Evolutionary conservation across 352 stramenopile genomes (phyloP), one percentile per base, ranked within the genome.

Genomic region (Phytophthora sojae): DNA sequence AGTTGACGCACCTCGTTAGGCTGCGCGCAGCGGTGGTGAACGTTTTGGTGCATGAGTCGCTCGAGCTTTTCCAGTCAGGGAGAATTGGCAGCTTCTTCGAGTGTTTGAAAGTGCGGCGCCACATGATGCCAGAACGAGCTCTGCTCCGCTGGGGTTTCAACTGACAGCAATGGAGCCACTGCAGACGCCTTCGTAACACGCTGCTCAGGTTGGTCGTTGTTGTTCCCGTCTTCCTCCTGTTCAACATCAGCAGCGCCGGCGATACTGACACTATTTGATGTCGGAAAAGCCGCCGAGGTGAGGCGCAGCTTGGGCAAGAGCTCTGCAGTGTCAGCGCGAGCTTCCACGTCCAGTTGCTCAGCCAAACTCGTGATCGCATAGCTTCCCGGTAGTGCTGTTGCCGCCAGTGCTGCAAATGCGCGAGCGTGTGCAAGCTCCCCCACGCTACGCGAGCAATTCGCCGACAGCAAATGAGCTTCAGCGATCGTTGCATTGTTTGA

Each of bases 11-110:
- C 61, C 50, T 88, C 76, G 2, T 50, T 32, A 42, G 55, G 64
- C n/a, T 39, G 67, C 1, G 83, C 81, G 8, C 83, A 91, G 35
- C 73, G 54, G 61, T 91, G 83, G 60, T 89, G 83, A 15, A 88
- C 66, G 39, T 83, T 83, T 61, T 81, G 76, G 58, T 91, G 81
- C 76, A 88, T 76, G 60, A 88, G 76, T 21, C 57, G 55, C 60
- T 90, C 83, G 8, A 90, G 25, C 14, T 78, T 80, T 0, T 54
- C 47, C 39, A 91, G 56, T 67, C 73, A 69, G n/a, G 65, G 50
- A 14, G 78, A 80, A 14, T 50, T 23, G 8, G 68, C 57, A 29
- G 80, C 53, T 64, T 72, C 51, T 53, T 80, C 63, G 30, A 87
- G 61, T 19, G 57, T 2, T 44, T 71, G 63, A n/a, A 76, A 76